Percentiles rank a stretch among this genome's conserved stretches.
phyloP scores from a whole-genome alignment of 257 asterid genomes.

The Solanum verrucosum region DNA sequence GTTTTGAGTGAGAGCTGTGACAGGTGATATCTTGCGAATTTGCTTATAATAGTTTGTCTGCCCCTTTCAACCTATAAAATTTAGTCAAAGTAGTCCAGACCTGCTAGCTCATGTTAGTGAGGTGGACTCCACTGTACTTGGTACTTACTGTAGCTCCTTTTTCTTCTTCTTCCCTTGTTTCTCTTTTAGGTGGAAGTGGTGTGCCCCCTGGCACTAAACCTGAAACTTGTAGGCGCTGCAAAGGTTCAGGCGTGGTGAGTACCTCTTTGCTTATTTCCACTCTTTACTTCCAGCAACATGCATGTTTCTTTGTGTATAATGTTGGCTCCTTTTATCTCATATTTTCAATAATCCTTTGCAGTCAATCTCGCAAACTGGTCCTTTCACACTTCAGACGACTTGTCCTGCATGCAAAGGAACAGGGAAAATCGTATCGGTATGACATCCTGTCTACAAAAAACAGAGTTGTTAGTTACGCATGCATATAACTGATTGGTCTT shows the following conservation, averaged over 20 bases:
- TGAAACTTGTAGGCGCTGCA: slow-evolving; percentile 84
- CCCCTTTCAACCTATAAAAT: not conserved
- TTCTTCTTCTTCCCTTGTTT: slow-evolving; percentile 1
- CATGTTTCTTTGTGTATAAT: not conserved
- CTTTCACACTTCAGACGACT: slow-evolving; percentile 39
- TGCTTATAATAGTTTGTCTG: not conserved
- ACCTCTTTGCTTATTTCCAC: slow-evolving; percentile 9
- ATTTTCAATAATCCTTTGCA: slow-evolving; percentile 10
- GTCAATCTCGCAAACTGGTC: slow-evolving; percentile 48
- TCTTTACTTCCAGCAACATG: not conserved
- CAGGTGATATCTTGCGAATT: not conserved
- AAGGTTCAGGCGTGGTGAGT: slow-evolving; percentile 85
- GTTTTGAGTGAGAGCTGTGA: not conserved
- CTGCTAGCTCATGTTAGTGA: not conserved
- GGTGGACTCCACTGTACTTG: not conserved
- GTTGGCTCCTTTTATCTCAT: not conserved
- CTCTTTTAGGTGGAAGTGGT: slow-evolving; percentile 75
- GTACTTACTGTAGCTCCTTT: not conserved
- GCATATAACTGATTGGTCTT: not conserved
- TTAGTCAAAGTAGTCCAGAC: not conserved
- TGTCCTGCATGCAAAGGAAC: slow-evolving; percentile 70
- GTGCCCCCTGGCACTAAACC: slow-evolving; percentile 98
- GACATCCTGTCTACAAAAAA: not conserved
- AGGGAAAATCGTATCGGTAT: slow-evolving; percentile 80
- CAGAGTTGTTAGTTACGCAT: not conserved